Base-by-base conservation (phyloP, 345 rosid species). In the Populus euphratica region DNA sequence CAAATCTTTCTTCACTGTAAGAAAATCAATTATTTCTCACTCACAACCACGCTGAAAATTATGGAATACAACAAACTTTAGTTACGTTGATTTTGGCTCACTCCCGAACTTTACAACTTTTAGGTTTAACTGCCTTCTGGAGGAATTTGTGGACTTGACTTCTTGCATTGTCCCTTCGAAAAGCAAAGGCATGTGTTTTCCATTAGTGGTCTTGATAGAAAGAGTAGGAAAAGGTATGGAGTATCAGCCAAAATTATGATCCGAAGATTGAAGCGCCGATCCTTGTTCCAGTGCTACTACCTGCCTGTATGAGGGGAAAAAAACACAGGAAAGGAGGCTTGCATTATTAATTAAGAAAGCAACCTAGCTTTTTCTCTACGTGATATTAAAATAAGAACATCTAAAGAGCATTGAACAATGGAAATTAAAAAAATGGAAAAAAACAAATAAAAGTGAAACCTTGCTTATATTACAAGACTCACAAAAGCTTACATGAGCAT, bases 401-500 rank as follows among this genome's bases (percentile, higher is more conserved):
- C 49, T 8, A 52, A 68, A 72, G 44, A 5, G 23, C 67, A 76
- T 35, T 13, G 31, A 52, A 6, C 44, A 36, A 39, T 25, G 41
- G 54, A 41, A 70, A 68, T n/a, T 49, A 36, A 9, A 47, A 29
- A 43, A 38, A 0, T 1, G 20, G 43, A 36, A n/a, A 63, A 63
- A 69, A 71, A 44, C 38, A 71, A 59, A 59, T 33, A 54, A 70
- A 64, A 35, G 50, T 56, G 66, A 74, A 81, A 68, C 69, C 52
- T 78, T 47, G 65, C 83, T 76, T 84, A 75, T 35, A 78, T 41
- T 69, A 64, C 76, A 78, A 75, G 81, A 73, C 78, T 41, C 33
- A 31, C 43, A 68, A 64, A 79, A 74, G 74, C 74, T 81, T 76
- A 61, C 71, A 38, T 7, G 49, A 11, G 50, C 27, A 17, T 62